phyloP scores from a whole-genome alignment of 192 early-diverging fungal species.

The Podochytrium sp. region DNA sequence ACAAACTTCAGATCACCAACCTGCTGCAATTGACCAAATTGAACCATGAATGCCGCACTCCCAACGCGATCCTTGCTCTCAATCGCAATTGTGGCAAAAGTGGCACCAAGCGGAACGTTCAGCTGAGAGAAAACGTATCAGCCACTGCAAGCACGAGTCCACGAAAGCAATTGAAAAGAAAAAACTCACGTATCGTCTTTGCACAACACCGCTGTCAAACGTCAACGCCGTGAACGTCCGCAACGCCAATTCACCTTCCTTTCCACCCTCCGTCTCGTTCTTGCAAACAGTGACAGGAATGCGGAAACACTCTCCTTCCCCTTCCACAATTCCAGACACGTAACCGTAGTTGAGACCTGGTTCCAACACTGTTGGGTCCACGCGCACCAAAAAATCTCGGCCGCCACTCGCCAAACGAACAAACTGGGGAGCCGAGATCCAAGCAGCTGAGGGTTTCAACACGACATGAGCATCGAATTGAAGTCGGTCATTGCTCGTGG shows the following conservation, averaged over 20 bases:
- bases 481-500: constrained; percentile 62
- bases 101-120: constrained; percentile 81
- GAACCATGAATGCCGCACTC: constrained; percentile 71
- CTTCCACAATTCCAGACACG: constrained; percentile 71
- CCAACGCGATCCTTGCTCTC: constrained; percentile 40
- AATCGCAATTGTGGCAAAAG: constrained; percentile 61
- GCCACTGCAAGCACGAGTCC: too few relatives aligned
- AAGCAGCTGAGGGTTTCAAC: constrained; percentile 69
- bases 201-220: constrained; percentile 77
- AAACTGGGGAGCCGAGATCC: constrained; percentile 60
- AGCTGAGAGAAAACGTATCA: constrained; percentile 50
- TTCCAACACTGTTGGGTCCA: constrained; percentile 80
- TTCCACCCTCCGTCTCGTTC: constrained; percentile 52
- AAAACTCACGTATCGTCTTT: constrained; percentile 66
- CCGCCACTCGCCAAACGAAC: constrained; percentile 32
- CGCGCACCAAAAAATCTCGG: constrained; percentile 67
- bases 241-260: constrained; percentile 36
- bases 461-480: constrained; percentile 79
- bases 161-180: background rate
- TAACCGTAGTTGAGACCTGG: constrained; percentile 81
- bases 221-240: constrained; percentile 58
- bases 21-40: constrained; percentile 75
- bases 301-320: constrained; percentile 53
- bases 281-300: constrained; percentile 91
- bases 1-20: constrained; percentile 28